Base-by-base conservation (phyloP, 192 early-diverging fungal species). In the Coemansia sp. region DNA sequence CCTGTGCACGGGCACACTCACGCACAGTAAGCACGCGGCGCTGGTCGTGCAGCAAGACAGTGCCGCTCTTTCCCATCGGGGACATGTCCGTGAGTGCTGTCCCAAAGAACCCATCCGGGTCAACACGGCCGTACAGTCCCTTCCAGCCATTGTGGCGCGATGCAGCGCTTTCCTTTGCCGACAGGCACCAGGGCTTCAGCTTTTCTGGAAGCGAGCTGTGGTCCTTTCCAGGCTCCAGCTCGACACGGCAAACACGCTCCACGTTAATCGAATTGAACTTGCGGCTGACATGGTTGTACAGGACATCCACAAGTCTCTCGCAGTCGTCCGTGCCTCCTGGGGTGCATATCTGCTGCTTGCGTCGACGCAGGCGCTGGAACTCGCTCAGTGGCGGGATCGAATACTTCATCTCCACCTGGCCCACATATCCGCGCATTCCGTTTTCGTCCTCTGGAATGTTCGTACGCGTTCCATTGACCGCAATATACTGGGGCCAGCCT, bases 1-100 rank as follows among this genome's bases (percentile, higher is more conserved):
- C 87, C 65, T 90, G 89, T 4, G 82, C 83, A 20, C 89, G 82
- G 13, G 89, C 89, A 57, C 74, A 83, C 57, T 90, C 87, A 36
- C 87, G 79, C 20, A 87, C 84, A 5, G 79, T 74, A 19, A 87
- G 25, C 13, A 86, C 75, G 11, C 88, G 82, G 20, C 74, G 52
- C 54, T 89, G 88, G 50, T 82, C 83, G 8, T 87, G 85, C 45
- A 89, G 83, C 20, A 90, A 36, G 25, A 88, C 82, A 3, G 86
- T 85, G 11, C 88, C 86, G 36, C 80, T 78, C 60, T 87, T 87
- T 1, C 85, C 83, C 84, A 84, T 85, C 0, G 87, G 86, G 38
- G 74, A 57, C 64, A 86, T 79, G 17, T 85, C 84, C 2, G 87
- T 88, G 31, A 86, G 63, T 6, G 84, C 81, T 0, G 86, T 88